These are phyloP conservation scores for Myxozyma kluyveri DNA, from an alignment of 805 yeast species.

Conservation along the genomic window DNA sequence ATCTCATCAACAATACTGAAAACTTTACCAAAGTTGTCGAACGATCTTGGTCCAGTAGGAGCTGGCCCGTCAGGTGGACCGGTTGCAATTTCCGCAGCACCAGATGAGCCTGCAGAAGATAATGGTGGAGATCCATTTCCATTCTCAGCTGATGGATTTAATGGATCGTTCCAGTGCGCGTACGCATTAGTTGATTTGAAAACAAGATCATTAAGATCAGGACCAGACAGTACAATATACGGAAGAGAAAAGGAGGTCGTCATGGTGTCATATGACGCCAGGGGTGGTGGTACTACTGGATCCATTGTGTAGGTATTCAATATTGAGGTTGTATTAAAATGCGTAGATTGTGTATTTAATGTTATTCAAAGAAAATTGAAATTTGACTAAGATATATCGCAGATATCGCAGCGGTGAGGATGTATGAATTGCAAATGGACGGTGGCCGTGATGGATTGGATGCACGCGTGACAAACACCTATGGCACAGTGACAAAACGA, in stretches of 20 bases:
- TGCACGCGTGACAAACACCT: too few species aligned
- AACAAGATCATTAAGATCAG: conserved; percentile 18
- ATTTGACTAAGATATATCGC: too few species aligned
- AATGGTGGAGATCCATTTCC: neutral
- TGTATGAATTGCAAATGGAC: too few species aligned
- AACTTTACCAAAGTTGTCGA: conserved; percentile 20
- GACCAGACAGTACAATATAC: conserved; percentile 25
- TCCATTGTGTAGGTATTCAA: neutral
- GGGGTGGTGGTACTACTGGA: neutral
- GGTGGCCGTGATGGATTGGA: too few species aligned
- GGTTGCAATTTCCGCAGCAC: neutral
- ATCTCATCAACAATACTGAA: conserved; percentile 6
- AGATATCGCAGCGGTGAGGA: too few species aligned
- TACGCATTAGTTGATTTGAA: conserved; percentile 21
- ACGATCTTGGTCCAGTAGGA: neutral
- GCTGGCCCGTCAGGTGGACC: neutral
- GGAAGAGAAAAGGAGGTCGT: conserved; percentile 28
- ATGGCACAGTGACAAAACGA: too few species aligned
- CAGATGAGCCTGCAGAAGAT: neutral
- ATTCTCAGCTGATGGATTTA: neutral
- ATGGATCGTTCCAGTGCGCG: conserved; percentile 29
- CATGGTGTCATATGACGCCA: conserved; percentile 19
- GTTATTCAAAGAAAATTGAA: too few species aligned
- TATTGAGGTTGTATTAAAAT: too few species aligned
- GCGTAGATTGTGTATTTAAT: too few species aligned